Base-by-base conservation (phyloP, 2,329 filamentous ascomycete species). In the Huntiella moniliformis region DNA sequence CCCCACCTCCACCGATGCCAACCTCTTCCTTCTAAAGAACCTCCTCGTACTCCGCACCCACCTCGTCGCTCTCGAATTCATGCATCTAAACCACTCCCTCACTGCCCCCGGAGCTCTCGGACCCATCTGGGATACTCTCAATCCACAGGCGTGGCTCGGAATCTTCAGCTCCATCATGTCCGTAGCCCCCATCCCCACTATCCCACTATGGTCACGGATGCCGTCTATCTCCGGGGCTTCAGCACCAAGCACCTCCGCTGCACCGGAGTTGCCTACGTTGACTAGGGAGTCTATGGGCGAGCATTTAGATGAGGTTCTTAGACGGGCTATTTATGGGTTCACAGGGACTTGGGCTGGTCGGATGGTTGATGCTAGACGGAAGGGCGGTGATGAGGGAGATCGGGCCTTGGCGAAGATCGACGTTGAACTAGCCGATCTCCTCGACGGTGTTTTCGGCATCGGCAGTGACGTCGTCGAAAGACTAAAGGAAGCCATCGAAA, bases 31-130 rank as follows among this genome's bases (percentile, higher is more conserved):
- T 56, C 79, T 98, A 55, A 91, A 88, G 54, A 94, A 98, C 58
- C 71, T 98, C 2, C 79, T 98, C 42, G 79, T 95, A 42, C 73
- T 98, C 44, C 96, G 96, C 61, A 92, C 95, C 58, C 84, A 95
- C 58, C 82, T 98, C 44, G 78, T 98, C 18, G 87, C 87, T 7
- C 86, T 98, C 51, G 91, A 98, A 63, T 95, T 98, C 53, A 87
- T 74, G 44, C 74, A 78, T 52, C 69, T 76, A 12, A 66, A 71
- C 38, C 58, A 60, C 4, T 37, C 39, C 13, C 34, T 36, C 12
- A 8, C 32, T 5, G 60, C 61, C 10, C 57, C 62, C 16, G 63
- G 65, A 3, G 60, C 62, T 5, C 78, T 79, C 54, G 63, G 67
- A 12, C 73, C 73, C 51, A 77, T 79, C 36, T 79, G 74, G 74